Evolutionary conservation across 2,329 filamentous ascomycete species (phyloP).

Genomic region (Hypoxylon sp.): DNA sequence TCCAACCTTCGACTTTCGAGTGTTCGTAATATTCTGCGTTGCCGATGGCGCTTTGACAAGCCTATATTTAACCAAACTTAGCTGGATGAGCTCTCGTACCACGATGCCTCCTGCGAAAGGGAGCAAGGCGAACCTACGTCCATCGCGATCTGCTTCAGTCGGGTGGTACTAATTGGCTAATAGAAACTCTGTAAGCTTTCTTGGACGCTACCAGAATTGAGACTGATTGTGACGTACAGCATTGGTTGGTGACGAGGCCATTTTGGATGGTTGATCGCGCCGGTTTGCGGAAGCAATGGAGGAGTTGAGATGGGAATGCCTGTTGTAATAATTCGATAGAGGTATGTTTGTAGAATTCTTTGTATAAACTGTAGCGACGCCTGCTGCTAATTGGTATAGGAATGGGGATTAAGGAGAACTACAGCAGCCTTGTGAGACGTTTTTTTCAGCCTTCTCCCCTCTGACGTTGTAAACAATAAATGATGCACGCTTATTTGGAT

Average conservation of each 20-base stretch:
- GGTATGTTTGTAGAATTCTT: constrained; percentile 9
- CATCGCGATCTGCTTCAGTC: constrained; percentile 87
- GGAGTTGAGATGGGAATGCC: constrained; percentile 9
- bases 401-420: constrained; percentile 16
- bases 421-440: constrained; percentile 39
- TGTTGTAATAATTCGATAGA: constrained; percentile 5
- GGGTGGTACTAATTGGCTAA: constrained; percentile 81
- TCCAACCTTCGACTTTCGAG: constrained; percentile 87
- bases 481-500: constrained; percentile 34
- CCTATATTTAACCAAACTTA: constrained; percentile 66
- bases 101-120: constrained; percentile 22
- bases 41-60: constrained; percentile 84
- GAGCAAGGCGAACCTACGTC: constrained; percentile 71
- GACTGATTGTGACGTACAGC: constrained; percentile 43
- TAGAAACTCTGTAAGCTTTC: constrained; percentile 34
- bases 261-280: constrained; percentile 34
- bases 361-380: constrained; percentile 3
- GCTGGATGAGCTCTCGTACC: constrained; percentile 17
- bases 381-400: constrained; percentile 13
- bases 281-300: constrained; percentile 13
- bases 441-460: constrained; percentile 42
- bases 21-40: constrained; percentile 88
- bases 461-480: constrained; percentile 40
- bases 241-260: constrained; percentile 49
- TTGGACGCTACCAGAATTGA: neutral